These are phyloP conservation scores for Solanum ossicruentum DNA, from an alignment of 257 asterid species.

Conservation along the genomic window DNA sequence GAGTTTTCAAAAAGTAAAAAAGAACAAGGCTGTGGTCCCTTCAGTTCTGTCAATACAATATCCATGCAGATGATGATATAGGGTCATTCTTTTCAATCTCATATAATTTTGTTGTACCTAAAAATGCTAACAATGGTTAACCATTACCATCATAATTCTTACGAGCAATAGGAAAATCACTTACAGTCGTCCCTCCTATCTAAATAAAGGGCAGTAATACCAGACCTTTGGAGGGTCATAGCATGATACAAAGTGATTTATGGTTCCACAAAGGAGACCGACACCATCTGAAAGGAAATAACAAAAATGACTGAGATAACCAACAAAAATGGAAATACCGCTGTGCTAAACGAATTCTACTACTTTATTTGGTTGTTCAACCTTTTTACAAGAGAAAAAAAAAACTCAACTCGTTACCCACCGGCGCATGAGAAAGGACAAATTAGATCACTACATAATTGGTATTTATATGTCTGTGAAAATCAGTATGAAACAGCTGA, in stretches of 20 bases:
- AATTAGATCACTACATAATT: not conserved
- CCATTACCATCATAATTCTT: not conserved
- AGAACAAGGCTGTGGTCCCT: not conserved
- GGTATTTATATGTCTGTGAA: not conserved
- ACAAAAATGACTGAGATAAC: not conserved
- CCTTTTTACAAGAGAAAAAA: not conserved
- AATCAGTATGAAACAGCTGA: not conserved
- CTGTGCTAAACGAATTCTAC: not conserved
- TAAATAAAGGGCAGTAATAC: not conserved
- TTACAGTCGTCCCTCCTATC: not conserved
- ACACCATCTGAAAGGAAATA: constrained; percentile 66
- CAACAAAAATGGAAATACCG: not conserved
- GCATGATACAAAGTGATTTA: constrained; percentile 70
- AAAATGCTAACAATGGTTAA: not conserved
- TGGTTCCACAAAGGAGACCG: constrained; percentile 94
- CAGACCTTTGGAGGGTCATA: constrained; percentile 86
- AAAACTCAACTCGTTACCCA: not conserved
- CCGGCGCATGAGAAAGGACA: not conserved
- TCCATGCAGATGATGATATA: not conserved
- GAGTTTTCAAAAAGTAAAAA: not conserved
- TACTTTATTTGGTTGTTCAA: not conserved
- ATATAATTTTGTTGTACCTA: not conserved
- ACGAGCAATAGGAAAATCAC: not conserved
- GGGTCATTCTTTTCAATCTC: not conserved
- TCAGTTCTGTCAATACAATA: not conserved